Conservation (phyloP, 2,329 filamentous ascomycete species). For the Macrophomina phaseolina region DNA sequence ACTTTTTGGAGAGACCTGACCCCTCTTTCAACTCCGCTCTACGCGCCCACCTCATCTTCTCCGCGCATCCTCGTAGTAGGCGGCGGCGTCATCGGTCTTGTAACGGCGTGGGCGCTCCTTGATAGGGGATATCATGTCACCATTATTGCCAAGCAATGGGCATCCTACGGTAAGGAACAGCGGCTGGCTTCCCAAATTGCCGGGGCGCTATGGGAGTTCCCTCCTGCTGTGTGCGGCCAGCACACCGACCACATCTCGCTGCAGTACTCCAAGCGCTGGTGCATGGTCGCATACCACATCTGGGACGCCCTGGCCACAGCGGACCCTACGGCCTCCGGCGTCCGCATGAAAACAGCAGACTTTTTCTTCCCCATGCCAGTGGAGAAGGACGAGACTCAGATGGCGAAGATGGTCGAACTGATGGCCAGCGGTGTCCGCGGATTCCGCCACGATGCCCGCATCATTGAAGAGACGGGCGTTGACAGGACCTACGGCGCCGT, state of each 20-base stretch:
- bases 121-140: constrained; percentile 55
- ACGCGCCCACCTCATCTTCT: constrained; percentile 15
- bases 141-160: constrained; percentile 53
- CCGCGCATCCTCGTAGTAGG: constrained; percentile 36
- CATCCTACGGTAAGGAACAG: constrained; percentile 38
- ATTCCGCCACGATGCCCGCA: constrained; percentile 41
- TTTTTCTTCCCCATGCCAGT: constrained; percentile 49
- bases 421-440: constrained; percentile 47
- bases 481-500: constrained; percentile 44
- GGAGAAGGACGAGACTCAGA: constrained; percentile 42
- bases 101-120: constrained; percentile 51
- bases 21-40: constrained; percentile 17
- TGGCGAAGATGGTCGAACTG: constrained; percentile 50
- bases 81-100: constrained; percentile 39
- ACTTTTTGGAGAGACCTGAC: constrained; percentile 26
- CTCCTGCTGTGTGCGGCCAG: constrained; percentile 53
- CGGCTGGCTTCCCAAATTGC: constrained; percentile 56
- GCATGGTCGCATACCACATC: constrained; percentile 50
- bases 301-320: constrained; percentile 48
- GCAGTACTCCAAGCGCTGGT: constrained; percentile 50
- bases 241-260: constrained; percentile 51
- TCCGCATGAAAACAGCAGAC: constrained; percentile 47
- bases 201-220: constrained; percentile 56
- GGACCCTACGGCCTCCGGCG: constrained; percentile 39
- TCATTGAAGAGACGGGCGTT: constrained; percentile 42